A percentile compares a stretch with the other conserved stretches of the same genome.
Evolutionary conservation across 352 stramenopile species (phyloP).

Genomic region (Phytophthora megakarya): DNA sequence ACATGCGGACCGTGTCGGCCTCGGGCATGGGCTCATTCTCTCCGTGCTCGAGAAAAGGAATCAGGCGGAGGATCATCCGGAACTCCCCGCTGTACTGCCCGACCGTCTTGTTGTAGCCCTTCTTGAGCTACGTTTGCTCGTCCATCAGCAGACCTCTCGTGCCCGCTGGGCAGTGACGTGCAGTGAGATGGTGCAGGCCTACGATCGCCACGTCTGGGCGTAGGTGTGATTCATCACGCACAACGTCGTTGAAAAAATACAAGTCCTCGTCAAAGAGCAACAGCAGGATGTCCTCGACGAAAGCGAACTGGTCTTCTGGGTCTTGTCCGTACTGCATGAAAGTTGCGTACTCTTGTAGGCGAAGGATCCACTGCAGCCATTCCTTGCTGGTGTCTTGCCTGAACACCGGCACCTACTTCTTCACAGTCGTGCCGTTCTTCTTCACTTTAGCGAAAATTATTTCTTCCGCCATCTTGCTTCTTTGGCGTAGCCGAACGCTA

Average conservation of each 20-base stretch:
- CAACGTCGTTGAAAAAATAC: neutral
- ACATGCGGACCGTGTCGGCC: constrained; percentile 1
- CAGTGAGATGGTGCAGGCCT: constrained; percentile 1
- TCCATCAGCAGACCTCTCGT: constrained; percentile 3
- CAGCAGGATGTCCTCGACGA: neutral
- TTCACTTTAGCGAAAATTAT: no score
- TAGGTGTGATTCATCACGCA: neutral
- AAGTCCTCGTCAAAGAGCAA: constrained; percentile 10
- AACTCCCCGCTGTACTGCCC: constrained; percentile 1
- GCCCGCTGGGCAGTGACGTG: constrained; percentile 2
- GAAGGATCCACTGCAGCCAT: no score
- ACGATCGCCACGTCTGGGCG: neutral
- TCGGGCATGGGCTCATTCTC: neutral
- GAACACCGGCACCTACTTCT: no score
- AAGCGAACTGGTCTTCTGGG: neutral
- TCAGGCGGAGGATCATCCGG: constrained; percentile 1
- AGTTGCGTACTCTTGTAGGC: neutral
- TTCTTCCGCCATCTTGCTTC: no score
- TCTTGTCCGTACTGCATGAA: constrained; percentile 2
- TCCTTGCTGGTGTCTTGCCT: no score
- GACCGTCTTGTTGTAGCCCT: neutral
- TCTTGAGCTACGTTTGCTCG: constrained; percentile 3
- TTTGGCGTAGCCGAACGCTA: no score
- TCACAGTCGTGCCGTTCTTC: no score
- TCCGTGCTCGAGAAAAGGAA: neutral